These are phyloP conservation scores for Triticum timopheevii DNA, from an alignment of 176 grass and related monocot species.

Conservation along the genomic window DNA sequence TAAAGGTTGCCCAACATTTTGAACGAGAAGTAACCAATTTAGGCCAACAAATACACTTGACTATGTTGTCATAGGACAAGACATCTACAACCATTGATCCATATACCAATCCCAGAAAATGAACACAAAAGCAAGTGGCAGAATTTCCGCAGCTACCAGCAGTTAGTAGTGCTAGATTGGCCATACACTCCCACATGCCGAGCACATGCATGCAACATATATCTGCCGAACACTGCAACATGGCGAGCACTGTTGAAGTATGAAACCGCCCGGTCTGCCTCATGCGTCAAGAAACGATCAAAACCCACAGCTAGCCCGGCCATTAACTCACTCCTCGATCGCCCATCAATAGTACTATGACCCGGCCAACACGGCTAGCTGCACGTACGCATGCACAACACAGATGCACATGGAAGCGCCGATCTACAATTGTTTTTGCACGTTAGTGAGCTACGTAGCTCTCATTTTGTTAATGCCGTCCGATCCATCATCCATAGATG, in stretches of 20 bases:
- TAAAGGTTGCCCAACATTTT: not conserved
- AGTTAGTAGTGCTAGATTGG: not conserved
- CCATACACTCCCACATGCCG: not conserved
- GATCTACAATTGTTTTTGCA: not conserved
- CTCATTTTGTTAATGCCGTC: not conserved
- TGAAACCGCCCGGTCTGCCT: not conserved
- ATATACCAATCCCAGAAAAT: not conserved
- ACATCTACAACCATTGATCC: no score
- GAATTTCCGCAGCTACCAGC: not conserved
- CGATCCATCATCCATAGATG: conserved; percentile 8
- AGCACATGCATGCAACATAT: not conserved
- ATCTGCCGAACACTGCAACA: not conserved
- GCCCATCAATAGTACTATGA: not conserved
- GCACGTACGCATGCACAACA: not conserved
- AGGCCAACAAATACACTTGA: no score
- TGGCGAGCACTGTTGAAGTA: not conserved
- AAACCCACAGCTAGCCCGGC: not conserved
- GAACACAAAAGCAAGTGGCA: not conserved
- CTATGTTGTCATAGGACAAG: no score
- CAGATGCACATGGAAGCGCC: not conserved
- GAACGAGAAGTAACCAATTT: not conserved
- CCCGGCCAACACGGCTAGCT: not conserved
- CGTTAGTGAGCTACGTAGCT: not conserved
- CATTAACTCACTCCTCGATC: not conserved
- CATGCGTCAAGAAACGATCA: not conserved